These are phyloP conservation scores for Diplodia scrobiculata DNA, from an alignment of 2,329 filamentous ascomycete species.

Conservation along the genomic window DNA sequence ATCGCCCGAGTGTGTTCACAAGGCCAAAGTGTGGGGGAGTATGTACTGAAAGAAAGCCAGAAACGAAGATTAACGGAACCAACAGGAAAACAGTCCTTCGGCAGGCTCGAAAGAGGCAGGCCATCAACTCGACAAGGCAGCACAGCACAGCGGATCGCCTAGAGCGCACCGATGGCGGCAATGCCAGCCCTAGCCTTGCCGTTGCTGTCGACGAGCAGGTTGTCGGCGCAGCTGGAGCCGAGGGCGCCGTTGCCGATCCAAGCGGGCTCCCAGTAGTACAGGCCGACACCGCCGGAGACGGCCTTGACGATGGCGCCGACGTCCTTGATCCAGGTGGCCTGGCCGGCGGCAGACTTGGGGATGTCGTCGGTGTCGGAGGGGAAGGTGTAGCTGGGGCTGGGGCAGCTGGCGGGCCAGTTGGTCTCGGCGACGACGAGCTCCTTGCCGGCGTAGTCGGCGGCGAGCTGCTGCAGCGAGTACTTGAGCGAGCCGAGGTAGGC, in stretches of 20 bases:
- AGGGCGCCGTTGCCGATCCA: conserved; percentile 68
- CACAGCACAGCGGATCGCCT: background rate
- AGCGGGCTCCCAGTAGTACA: conserved; percentile 66
- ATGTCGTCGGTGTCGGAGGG: conserved; percentile 62
- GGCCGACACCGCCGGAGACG: conserved; percentile 60
- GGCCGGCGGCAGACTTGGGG: conserved; percentile 63
- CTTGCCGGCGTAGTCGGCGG: conserved; percentile 61
- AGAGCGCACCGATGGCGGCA: conserved; percentile 3
- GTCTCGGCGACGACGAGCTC: conserved; percentile 70
- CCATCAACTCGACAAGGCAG: background rate
- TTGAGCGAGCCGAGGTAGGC: conserved; percentile 63
- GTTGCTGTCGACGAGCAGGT: conserved; percentile 62
- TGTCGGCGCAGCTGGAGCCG: conserved; percentile 66
- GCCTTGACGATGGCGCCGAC: conserved; percentile 60
- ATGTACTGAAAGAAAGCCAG: background rate
- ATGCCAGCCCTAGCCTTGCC: conserved; percentile 49
- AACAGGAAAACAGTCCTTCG: background rate
- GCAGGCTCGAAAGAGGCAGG: background rate
- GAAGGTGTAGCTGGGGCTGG: conserved; percentile 48
- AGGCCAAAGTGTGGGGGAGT: background rate
- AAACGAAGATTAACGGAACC: background rate
- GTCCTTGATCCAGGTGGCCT: conserved; percentile 62
- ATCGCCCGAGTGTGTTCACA: background rate
- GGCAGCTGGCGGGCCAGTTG: conserved; percentile 67
- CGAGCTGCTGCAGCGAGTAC: conserved; percentile 61